Evolutionary conservation across 2,329 filamentous ascomycete genomes (phyloP), one percentile per base, ranked within the genome.

Genomic region (Cladosporium cucumerinum): DNA sequence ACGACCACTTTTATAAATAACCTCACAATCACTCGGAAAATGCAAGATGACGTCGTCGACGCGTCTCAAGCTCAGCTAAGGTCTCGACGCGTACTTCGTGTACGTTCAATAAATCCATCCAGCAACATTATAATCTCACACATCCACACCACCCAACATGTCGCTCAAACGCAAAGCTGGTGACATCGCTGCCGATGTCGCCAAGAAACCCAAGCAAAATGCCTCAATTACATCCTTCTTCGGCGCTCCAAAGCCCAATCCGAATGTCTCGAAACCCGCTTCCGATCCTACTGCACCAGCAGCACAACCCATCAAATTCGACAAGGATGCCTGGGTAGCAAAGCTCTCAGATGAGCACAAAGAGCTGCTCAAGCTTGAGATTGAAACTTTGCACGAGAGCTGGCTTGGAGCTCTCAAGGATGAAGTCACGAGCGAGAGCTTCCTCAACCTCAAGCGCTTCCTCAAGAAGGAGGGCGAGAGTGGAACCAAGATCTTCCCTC

Each of bases 161-260:
- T 80, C 79, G 63, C 77, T 84, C 69, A 84, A 84, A 72, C 80
- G 82, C 66, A 83, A 83, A 73, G 81, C 82, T 36, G 77, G 76
- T 62, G 78, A 80, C 43, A 66, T 74, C 28, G 78, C 78, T 26
- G 75, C 78, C 18, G 77, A 79, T 14, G 78, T 80, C 21, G 78
- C 78, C 59, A 84, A 84, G 71, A 84, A 84, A 71, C 74, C 81
- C 43, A 84, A 83, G 69, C 72, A 85, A 61, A 89, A 95, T 73
- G 87, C 84, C 67, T 93, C 84, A 80, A 96, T 99, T 74, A 93
- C 89, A 30, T 91, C 92, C 18, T 98, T 98, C 83, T 98, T 99
- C 73, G 86, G 87, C 16, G 82, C 86, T 21, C 88, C 92, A 6
- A 91, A 89, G 75, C 71, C 80, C 18, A 70, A 75, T 12, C 66